Evolutionary conservation across 2,329 filamentous ascomycete species (phyloP).

Genomic region (Fusarium burgessii): DNA sequence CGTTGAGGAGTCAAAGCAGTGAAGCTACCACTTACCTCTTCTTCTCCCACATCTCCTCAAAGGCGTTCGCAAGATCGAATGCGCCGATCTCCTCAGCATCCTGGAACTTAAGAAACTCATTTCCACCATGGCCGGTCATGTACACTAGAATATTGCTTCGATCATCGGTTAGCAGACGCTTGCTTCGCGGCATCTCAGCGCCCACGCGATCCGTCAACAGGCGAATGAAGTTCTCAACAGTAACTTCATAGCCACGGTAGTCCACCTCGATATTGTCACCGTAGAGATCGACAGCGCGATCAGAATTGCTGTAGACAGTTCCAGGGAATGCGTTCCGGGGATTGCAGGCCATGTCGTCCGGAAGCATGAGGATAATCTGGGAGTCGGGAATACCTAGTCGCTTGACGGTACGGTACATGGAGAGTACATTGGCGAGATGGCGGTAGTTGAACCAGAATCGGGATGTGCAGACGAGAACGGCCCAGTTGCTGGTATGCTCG

Average conservation of each 20-base stretch:
- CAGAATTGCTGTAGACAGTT: slow-evolving; percentile 98
- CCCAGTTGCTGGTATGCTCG: slow-evolving; percentile 98
- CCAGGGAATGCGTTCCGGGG: slow-evolving; percentile 97
- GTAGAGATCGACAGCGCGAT: slow-evolving; percentile 94
- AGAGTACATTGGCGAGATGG: slow-evolving; percentile 96
- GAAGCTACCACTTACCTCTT: slow-evolving; percentile 71
- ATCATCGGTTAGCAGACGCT: slow-evolving; percentile 92
- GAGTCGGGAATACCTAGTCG: slow-evolving; percentile 97
- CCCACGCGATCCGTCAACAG: slow-evolving; percentile 94
- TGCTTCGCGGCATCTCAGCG: slow-evolving; percentile 94
- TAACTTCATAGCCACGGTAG: slow-evolving; percentile 97
- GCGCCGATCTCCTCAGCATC: slow-evolving; percentile 97
- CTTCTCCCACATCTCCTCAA: slow-evolving; percentile 99
- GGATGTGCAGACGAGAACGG: slow-evolving; percentile 97
- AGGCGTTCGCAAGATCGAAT: slow-evolving; percentile 95
- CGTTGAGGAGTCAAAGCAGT: slow-evolving; percentile 29
- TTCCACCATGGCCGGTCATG: slow-evolving; percentile 98
- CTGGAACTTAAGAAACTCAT: slow-evolving; percentile 98
- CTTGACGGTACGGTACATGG: slow-evolving; percentile 97
- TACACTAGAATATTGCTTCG: slow-evolving; percentile 97
- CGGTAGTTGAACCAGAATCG: slow-evolving; percentile 99
- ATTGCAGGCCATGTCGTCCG: slow-evolving; percentile 99
- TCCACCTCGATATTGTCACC: slow-evolving; percentile 99
- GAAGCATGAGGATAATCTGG: slow-evolving; percentile 99
- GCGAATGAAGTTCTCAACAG: slow-evolving; percentile 98